Evolutionary conservation across 352 stramenopile species (phyloP), one percentile per base, ranked within the genome.

Genomic region (Plasmopara muralis): DNA sequence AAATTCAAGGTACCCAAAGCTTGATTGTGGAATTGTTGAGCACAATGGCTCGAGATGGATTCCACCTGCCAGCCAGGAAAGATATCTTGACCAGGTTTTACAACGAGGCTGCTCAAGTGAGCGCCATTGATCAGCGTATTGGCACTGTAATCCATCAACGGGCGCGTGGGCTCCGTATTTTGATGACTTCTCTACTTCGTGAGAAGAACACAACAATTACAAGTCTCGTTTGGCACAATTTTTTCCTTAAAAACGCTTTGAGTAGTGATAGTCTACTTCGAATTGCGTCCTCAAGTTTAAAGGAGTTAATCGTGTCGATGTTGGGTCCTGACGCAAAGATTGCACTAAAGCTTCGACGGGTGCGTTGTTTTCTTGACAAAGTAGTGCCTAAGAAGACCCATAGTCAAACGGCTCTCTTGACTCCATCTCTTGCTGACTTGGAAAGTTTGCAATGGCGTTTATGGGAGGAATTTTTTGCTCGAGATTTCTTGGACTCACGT

Each of bases 281-380:
- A 20, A 34, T 68, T 20, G 66, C 71, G 3, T 68, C 71, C 12
- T 53, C 38, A 16, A 45, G 47, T 12, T 43, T 41, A 6, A 47
- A 54, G 16, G 57, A 57, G 9, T 37, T 45, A 9, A 29, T 71
- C 9, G 46, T 15, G 4, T 34, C 55, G 7, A 14, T 44, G 0
- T 41, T 82, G 5, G 69, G 70, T 20, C 47, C 55, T 16, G 67
- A 72, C 37, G 43, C 50, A 49, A 72, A 75, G 60, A 43, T 43
- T 9, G 70, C 67, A 8, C 42, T 77, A 39, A 74, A 63, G 39
- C 53, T 69, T 47, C 53, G 45, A n/a, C 62, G 57, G 15, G 6
- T 77, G 13, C 68, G 62, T 29, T 16, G 58, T 25, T 49, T 74
- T 12, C 37, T 61, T 3, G 55, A 59, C 6, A 33, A 56, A 14